Percentiles rank a stretch among this genome's conserved stretches.
Conservation (phyloP, 148 eudicot genomes). For the Cornus florida region DNA sequence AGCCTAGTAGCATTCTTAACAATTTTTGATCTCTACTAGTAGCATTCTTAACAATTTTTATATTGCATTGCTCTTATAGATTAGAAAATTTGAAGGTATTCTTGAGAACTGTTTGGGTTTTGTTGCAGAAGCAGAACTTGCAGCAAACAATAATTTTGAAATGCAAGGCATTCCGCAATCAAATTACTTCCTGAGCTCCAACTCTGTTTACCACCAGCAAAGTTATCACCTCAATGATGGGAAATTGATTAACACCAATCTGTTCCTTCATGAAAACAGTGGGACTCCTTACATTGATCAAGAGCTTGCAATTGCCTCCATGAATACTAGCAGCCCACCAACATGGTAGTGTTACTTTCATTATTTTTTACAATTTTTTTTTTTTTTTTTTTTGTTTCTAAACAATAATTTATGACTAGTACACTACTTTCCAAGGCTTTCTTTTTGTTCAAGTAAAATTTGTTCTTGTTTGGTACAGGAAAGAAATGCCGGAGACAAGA, state of each 20-base stretch:
- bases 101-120: not conserved
- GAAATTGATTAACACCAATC: not conserved
- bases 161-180: not conserved
- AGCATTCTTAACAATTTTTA: no score
- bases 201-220: not conserved
- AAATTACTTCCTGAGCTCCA: not conserved
- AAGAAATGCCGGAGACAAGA: conserved; percentile 2
- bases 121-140: not conserved
- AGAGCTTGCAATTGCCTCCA: not conserved
- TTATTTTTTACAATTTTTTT: no score
- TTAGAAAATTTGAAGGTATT: no score
- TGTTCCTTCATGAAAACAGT: not conserved
- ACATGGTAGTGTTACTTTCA: conserved; percentile 4
- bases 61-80: no score
- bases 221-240: not conserved
- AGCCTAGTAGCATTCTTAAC: no score
- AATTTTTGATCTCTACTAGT: no score
- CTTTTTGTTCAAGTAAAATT: no score
- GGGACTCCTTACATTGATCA: no score
- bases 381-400: not conserved
- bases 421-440: no score
- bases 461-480: not conserved
- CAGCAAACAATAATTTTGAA: not conserved
- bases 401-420: not conserved
- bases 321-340: not conserved